Evolutionary conservation across 352 stramenopile species (phyloP).

Genomic region (Globisporangium iwayamae): DNA sequence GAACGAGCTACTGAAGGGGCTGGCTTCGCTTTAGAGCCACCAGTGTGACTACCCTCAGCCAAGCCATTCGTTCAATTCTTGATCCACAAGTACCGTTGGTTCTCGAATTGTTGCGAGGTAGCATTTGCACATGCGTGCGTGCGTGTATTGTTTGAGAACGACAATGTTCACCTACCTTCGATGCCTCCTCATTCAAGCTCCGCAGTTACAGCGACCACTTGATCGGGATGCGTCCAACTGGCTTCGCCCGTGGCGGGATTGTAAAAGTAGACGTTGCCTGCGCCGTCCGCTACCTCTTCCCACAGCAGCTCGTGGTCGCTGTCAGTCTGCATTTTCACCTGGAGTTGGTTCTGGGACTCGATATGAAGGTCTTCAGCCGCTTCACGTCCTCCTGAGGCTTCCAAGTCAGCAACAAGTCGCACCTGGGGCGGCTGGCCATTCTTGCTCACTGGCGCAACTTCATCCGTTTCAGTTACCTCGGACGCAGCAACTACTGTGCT

Average conservation of each 20-base stretch:
- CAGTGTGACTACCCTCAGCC: no score
- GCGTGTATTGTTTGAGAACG: no score
- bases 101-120: no score
- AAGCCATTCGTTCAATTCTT: no score
- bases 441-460: background rate
- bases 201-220: no score
- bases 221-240: constrained; percentile 47
- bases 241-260: constrained; percentile 52
- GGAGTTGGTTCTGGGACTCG: constrained; percentile 1
- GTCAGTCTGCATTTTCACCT: no score
- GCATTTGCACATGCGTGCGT: no score
- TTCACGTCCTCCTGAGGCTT: background rate
- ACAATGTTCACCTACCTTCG: no score
- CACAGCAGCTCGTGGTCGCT: constrained; percentile 16
- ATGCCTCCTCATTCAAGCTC: no score
- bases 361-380: background rate
- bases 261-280: constrained; percentile 73
- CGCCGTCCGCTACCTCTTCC: constrained; percentile 70
- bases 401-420: background rate
- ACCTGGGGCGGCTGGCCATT: background rate
- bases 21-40: no score
- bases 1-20: no score
- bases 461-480: background rate
- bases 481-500: background rate
- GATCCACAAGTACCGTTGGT: no score